Evolutionary conservation across 495 filamentous ascomycete species (phyloP), one percentile per base, ranked within the genome.

Genomic region (Entonaema liquescens): DNA sequence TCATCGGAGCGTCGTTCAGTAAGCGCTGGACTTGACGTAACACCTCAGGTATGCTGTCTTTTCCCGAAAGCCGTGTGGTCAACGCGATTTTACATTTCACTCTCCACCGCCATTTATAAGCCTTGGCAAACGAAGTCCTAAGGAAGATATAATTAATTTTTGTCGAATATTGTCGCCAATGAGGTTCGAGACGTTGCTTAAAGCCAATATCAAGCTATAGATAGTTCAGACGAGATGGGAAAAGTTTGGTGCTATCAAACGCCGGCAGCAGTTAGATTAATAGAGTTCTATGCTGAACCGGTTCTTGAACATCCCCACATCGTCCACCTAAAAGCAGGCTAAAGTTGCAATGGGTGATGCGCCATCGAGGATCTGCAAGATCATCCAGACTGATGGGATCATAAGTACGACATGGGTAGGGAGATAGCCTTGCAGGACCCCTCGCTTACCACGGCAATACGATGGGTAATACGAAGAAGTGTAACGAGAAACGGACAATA

Each of bases 351-450:
- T 49, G 11, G 36, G 31, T 61, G 64, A 64, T 60, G 25, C 67
- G 58, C 62, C n/a, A 59, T 59, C 61, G 49, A 70, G 52, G 75
- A 77, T 74, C 70, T 67, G 36, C 65, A 62, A 72, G 73, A 74
- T 74, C 70, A 42, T 62, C 73, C 67, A 75, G 42, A 69, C 70
- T 59, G 49, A 67, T 73, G 75, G 75, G 75, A 73, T 77, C 68
- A 71, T 65, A 63, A 49, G 59, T 70, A 75, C 55, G 58, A 66
- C 68, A 68, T 64, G 60, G 59, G 64, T 67, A 53, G 55, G 40
- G 28, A 33, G 47, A n/a, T 57, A 61, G 55, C 59, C 59, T 42
- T 67, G 55, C 47, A 19, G 9, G 40, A 44, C 38, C 64, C 50
- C 49, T 65, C 53, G 64, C 57, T 63, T 38, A 12, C 35, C 23